phyloP scores from a whole-genome alignment of 495 filamentous ascomycete genomes.

The Geoglossum glabrum region DNA sequence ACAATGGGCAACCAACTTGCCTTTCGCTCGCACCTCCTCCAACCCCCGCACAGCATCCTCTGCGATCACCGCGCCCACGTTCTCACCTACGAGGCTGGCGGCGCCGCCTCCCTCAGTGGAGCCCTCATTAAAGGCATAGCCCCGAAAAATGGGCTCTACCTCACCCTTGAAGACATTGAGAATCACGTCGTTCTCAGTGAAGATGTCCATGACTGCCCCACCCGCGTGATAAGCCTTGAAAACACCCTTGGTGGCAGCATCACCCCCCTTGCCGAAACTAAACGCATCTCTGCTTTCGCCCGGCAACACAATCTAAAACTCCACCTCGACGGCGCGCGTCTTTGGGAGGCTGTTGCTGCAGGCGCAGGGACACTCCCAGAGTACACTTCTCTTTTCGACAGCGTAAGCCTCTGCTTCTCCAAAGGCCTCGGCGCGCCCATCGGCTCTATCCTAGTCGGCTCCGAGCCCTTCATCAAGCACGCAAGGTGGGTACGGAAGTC shows the following conservation, averaged over 20 bases:
- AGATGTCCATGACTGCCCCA: constrained; percentile 19
- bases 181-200: constrained; percentile 11
- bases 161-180: constrained; percentile 7
- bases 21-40: constrained; percentile 25
- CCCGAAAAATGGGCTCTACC: constrained; percentile 3
- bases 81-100: constrained; percentile 27
- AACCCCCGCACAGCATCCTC: constrained; percentile 30
- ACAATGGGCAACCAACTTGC: constrained; percentile 26
- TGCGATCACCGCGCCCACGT: constrained; percentile 30
- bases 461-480: constrained; percentile 40
- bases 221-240: constrained; percentile 19
- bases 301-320: constrained; percentile 16
- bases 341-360: constrained; percentile 46
- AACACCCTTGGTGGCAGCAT: constrained; percentile 18
- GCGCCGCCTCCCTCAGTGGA: constrained; percentile 25
- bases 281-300: constrained; percentile 16
- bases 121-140: constrained; percentile 16
- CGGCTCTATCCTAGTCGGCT: constrained; percentile 59
- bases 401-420: constrained; percentile 63
- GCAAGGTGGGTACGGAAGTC: constrained; percentile 67
- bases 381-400: constrained; percentile 57
- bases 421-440: constrained; percentile 84
- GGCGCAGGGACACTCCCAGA: constrained; percentile 27
- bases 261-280: constrained; percentile 17
- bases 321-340: constrained; percentile 19